These are phyloP conservation scores for Cnidoscolus chayamansa DNA, from an alignment of 441 rosid genomes.

Conservation along the genomic window DNA sequence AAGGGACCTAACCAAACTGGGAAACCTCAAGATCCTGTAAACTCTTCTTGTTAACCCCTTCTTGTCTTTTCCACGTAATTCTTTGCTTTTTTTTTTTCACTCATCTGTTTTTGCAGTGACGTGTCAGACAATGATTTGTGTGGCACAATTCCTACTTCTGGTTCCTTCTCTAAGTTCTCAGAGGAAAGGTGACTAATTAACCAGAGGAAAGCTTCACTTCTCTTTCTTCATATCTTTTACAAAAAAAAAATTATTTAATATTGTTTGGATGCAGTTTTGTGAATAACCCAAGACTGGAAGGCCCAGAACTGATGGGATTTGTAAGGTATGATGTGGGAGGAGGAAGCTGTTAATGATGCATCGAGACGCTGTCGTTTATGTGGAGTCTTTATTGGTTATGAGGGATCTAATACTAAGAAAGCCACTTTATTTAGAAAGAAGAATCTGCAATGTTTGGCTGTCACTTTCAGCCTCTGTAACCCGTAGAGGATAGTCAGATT, in stretches of 20 bases:
- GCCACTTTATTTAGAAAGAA: background rate
- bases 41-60: constrained; percentile 13
- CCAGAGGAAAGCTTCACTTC: background rate
- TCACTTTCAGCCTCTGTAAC: background rate
- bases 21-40: constrained; percentile 61
- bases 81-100: background rate
- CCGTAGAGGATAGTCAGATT: background rate
- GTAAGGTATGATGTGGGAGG: constrained; percentile 58
- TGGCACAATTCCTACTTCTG: constrained; percentile 66
- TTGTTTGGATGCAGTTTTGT: constrained; percentile 39
- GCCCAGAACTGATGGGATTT: constrained; percentile 75
- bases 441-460: constrained; percentile 5
- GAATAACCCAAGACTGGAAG: constrained; percentile 59
- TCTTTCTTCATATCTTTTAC: background rate
- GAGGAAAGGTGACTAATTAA: constrained; percentile 49
- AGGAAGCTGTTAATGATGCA: constrained; percentile 41
- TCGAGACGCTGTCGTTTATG: background rate
- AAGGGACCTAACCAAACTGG: constrained; percentile 53
- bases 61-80: background rate
- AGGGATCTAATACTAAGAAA: background rate
- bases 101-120: constrained; percentile 38
- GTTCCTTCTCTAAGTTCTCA: constrained; percentile 58
- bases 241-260: background rate
- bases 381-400: background rate
- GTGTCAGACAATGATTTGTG: constrained; percentile 63